Percentiles rank a stretch among this genome's conserved stretches.
Conservation (phyloP, 768 basidiomycete species). For the Auricularia heimuer region DNA sequence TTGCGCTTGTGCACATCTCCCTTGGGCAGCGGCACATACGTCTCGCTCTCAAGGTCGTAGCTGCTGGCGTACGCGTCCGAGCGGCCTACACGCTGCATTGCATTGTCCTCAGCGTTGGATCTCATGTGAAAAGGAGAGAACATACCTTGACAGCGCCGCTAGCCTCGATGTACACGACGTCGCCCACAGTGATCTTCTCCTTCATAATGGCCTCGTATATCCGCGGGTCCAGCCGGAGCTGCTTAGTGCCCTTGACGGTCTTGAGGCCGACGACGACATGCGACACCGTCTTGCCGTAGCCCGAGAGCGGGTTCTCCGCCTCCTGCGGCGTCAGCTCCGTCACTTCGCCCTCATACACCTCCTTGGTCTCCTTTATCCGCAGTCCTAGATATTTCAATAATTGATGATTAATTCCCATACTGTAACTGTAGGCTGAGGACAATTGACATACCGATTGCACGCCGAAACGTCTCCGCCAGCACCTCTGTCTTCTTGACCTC, state of each 20-base stretch:
- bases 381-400: conserved; percentile 37
- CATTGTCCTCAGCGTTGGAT: too few relatives aligned
- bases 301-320: conserved; percentile 92
- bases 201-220: conserved; percentile 97
- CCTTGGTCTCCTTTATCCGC: conserved; percentile 97
- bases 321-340: conserved; percentile 95
- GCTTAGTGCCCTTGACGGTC: conserved; percentile 88
- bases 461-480: conserved; percentile 83
- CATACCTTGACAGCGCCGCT: conserved; percentile 89
- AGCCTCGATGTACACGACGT: conserved; percentile 95
- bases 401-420: too few relatives aligned
- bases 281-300: conserved; percentile 98
- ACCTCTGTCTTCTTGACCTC: conserved; percentile 99
- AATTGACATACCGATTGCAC: conserved; percentile 63
- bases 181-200: conserved; percentile 93
- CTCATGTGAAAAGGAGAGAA: conserved; percentile 4
- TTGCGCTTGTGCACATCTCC: conserved; percentile 95
- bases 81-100: conserved; percentile 74
- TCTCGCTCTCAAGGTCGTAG: conserved; percentile 96
- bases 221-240: conserved; percentile 84
- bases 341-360: conserved; percentile 97
- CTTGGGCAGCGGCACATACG: conserved; percentile 94
- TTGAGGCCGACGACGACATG: conserved; percentile 95
- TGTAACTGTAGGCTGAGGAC: too few relatives aligned
- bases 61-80: conserved; percentile 97